Conservation (phyloP, 495 filamentous ascomycete genomes). For the Ramalina intermedia region DNA sequence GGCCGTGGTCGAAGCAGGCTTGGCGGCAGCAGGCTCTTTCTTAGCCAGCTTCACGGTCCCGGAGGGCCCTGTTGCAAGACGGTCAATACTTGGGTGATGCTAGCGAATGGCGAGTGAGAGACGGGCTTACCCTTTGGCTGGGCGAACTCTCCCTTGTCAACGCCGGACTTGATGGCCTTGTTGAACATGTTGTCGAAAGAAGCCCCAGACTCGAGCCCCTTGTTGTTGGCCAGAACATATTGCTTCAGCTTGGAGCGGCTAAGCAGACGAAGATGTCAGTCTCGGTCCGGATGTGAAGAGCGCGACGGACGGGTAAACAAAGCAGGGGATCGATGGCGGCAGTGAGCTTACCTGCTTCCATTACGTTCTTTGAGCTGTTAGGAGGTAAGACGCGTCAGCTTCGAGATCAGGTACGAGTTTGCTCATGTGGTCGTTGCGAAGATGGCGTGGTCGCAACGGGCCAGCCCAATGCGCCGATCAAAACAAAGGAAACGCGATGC, state of each 20-base stretch:
- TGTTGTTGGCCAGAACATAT: conserved; percentile 94
- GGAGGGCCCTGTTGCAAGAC: conserved; percentile 51
- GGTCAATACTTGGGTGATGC: conserved; percentile 24
- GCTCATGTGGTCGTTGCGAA: conserved; percentile 2
- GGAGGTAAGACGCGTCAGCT: conserved; percentile 16
- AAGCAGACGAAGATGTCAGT: conserved; percentile 10
- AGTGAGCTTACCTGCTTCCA: conserved; percentile 42
- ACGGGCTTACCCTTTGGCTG: conserved; percentile 81
- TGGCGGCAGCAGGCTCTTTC: conserved; percentile 49
- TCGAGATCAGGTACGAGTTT: neutral
- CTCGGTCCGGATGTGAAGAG: neutral
- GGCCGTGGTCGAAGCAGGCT: conserved; percentile 21
- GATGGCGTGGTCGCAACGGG: conserved; percentile 6
- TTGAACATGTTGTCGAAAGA: conserved; percentile 87
- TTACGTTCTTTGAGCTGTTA: conserved; percentile 50
- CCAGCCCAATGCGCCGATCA: conserved; percentile 2
- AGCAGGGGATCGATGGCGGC: conserved; percentile 5
- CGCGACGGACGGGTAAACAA: conserved; percentile 12
- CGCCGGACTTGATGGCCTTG: conserved; percentile 76
- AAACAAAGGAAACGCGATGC: conserved; percentile 17
- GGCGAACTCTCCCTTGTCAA: conserved; percentile 76
- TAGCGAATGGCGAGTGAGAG: neutral
- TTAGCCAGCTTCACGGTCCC: conserved; percentile 94
- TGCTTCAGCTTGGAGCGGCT: conserved; percentile 97
- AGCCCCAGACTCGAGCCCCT: conserved; percentile 50